Evolutionary conservation across 2,329 filamentous ascomycete species (phyloP), one percentile per base, ranked within the genome.

Genomic region (Venturia carpophila): DNA sequence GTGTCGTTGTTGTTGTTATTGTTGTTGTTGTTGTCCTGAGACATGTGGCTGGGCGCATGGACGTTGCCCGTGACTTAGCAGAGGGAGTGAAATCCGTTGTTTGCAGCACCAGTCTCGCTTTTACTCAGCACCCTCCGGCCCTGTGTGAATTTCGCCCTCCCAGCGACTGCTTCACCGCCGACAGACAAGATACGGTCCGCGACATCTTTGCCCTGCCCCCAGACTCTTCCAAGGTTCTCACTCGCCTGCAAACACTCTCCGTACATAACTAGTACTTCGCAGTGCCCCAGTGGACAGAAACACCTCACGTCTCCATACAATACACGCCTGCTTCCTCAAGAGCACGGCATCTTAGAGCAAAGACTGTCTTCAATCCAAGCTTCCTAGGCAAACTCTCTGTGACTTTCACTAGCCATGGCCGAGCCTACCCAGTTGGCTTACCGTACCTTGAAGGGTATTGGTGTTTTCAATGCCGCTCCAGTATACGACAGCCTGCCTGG

Each of bases 361-460:
- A 58, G 52, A 34, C 27, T 2, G 47, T 52, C 47, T 52, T 52
- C 47, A 52, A 52, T 27, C 47, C 15, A 52, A 52, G 21, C 47
- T 37, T n/a, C 19, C 30, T 9, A 37, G 27, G 27, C 52, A 37
- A 34, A 4, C 52, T 58, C 52, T 58, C 60, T 61, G 60, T 61
- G 88, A 83, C 89, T 92, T 92, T 91, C 75, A 87, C 85, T 92
- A 92, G 90, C 87, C 85, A 97, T 96, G 92, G 90, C 91, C 77
- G 87, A 83, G 83, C 87, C 90, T 75, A 89, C 93, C 80, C 93
- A 97, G 86, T 90, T 97, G 87, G 91, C 91, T 79, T 96, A 90
- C 84, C 91, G 94, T 80, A 97, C 94, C 78, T 89, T 92, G 79
- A 97, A 97, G 87, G 88, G 87, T 78, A 92, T 99, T 81, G 92